Evolutionary conservation across 768 basidiomycete genomes (phyloP).

Genomic region (Glaciozyma antarctica): DNA sequence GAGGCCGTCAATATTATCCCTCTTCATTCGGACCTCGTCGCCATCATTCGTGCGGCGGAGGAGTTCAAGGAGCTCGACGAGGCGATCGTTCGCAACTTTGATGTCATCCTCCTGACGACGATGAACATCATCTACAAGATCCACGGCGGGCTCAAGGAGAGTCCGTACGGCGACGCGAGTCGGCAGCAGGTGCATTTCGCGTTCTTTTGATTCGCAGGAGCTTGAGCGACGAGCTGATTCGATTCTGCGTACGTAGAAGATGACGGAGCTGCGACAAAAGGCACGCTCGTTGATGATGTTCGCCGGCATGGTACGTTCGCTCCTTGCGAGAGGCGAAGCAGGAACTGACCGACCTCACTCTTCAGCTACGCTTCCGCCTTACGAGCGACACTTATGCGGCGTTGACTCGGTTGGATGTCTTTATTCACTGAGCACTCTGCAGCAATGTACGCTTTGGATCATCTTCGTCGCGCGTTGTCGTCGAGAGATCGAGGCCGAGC

Average conservation of each 20-base stretch:
- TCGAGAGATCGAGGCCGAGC: no score
- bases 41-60: conserved; percentile 75
- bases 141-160: conserved; percentile 65
- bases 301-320: conserved; percentile 43
- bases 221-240: conserved; percentile 2
- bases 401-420: conserved; percentile 68
- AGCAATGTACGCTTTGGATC: no score
- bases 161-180: conserved; percentile 60
- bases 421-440: no score
- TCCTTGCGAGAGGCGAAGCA: conserved; percentile 45
- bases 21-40: conserved; percentile 58
- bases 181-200: conserved; percentile 58
- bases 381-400: conserved; percentile 83
- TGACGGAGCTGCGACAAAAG: conserved; percentile 62
- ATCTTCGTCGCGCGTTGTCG: no score
- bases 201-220: conserved; percentile 24
- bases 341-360: not conserved
- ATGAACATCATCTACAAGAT: conserved; percentile 85
- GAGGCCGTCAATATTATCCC: conserved; percentile 75
- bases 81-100: conserved; percentile 77
- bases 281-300: conserved; percentile 79
- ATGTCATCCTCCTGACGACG: conserved; percentile 72
- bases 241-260: conserved; percentile 44
- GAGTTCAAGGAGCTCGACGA: conserved; percentile 80
- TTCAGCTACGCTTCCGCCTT: conserved; percentile 67